Base-by-base conservation (phyloP, 1,284 basidiomycete genomes). In the Leccinum griseonigrum region DNA sequence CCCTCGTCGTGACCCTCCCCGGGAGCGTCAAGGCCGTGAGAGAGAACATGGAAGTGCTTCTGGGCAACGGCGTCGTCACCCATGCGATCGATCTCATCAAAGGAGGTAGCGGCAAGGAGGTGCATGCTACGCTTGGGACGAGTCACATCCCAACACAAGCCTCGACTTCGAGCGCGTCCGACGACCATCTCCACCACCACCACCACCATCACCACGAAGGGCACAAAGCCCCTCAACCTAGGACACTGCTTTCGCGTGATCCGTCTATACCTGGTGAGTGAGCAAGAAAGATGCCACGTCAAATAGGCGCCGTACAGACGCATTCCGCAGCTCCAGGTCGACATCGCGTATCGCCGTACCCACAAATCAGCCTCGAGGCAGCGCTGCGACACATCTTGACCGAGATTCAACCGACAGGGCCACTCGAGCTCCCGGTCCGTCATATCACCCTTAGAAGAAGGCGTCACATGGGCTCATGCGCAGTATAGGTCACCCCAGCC, bases 11-110 rank as follows among this genome's bases (percentile, higher is more conserved):
- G 18, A 92, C 91, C 0, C 84, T 96, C 9, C 94, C 94, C 0
- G 94, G 94, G 1, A 92, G 90, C 66, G 83, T 88, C 26, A 95
- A 92, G 68, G 94, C 92, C 2, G 93, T 94, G 29, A 85, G 81
- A 63, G 93, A 95, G 71, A 92, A 88, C 67, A 70, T 94, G 61
- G 81, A 84, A 4, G 83, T 84, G 1, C 76, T 95, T 34, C 75
- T 94, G 4, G 71, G 74, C 8, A 78, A 71, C 14, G 86, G 83
- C 13, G 78, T 92, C 18, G 74, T 88, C 14, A 74, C 78, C 3
- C 92, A 95, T 74, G 91, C 92, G 0, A 75, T 95, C 55, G 90
- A 94, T 54, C 81, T 95, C 10, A 79, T 92, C 62, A 78, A 77
- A 60, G 92, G 93, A 6, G 89, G 87, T 0, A 80, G 79, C n/a